Conservation (phyloP, 805 yeast species). For the Zygosaccharomyces siamensis region DNA sequence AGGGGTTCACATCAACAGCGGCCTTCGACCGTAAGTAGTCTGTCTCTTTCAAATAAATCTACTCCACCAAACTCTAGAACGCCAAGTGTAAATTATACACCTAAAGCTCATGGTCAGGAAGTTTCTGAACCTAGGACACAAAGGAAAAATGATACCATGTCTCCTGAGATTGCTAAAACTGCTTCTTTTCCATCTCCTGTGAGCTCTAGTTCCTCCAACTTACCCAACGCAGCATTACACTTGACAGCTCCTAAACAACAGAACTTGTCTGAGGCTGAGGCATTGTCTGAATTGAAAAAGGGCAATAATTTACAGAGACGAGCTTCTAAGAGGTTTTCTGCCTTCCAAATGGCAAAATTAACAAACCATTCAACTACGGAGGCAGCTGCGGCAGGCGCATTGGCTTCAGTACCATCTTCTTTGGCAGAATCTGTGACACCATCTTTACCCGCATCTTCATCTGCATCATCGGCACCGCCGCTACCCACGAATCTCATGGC, state of each 20-base stretch:
- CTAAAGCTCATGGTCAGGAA: slow-evolving; percentile 1
- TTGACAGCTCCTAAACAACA: slow-evolving; percentile 6
- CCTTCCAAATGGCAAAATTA: slow-evolving; percentile 82
- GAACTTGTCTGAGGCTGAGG: slow-evolving; percentile 41
- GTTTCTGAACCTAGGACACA: slow-evolving; percentile 1
- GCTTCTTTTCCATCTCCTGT: background rate
- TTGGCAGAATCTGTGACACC: background rate
- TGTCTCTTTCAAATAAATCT: slow-evolving; percentile 10
- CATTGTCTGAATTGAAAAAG: slow-evolving; percentile 71
- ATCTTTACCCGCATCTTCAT: background rate
- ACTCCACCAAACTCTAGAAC: slow-evolving; percentile 10
- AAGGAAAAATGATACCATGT: background rate
- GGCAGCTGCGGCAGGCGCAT: slow-evolving; percentile 23
- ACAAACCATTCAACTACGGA: slow-evolving; percentile 41
- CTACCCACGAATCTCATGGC: slow-evolving; percentile 1
- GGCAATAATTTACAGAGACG: slow-evolving; percentile 82
- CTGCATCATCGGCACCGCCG: background rate
- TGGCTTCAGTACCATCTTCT: slow-evolving; percentile 14
- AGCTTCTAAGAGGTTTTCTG: slow-evolving; percentile 91
- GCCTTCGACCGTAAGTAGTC: slow-evolving; percentile 14
- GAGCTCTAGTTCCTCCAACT: background rate
- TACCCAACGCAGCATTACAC: background rate
- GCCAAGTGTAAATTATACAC: slow-evolving; percentile 2
- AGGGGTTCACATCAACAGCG: slow-evolving; percentile 15
- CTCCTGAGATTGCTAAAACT: background rate